Percentiles rank a stretch among this genome's conserved stretches.
phyloP scores from a whole-genome alignment of 2,329 filamentous ascomycete genomes.

The Remersonia thermophila region DNA sequence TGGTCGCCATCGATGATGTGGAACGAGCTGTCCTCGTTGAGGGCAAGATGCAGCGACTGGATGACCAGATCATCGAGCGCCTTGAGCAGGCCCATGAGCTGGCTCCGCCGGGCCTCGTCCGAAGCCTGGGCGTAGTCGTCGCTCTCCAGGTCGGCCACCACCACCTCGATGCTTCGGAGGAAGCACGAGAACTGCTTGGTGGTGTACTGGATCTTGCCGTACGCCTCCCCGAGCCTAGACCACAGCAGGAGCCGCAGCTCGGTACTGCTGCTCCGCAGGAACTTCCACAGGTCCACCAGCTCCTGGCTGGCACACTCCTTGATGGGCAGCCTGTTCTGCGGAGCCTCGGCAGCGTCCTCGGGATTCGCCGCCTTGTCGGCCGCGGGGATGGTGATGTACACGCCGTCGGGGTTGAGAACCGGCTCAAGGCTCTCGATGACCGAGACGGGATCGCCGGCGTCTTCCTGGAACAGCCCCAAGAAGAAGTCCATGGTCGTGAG shows the following conservation, averaged over 20 bases:
- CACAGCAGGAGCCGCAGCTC: conserved; percentile 79
- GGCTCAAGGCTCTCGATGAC: conserved; percentile 90
- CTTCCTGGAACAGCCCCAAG: conserved; percentile 72
- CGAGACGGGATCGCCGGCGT: conserved; percentile 65
- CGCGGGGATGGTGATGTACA: conserved; percentile 25
- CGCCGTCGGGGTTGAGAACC: conserved; percentile 63
- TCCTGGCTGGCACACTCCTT: conserved; percentile 42
- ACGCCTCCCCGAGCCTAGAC: conserved; percentile 83
- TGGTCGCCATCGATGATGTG: conserved; percentile 77
- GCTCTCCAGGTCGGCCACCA: conserved; percentile 49
- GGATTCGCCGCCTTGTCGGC: conserved; percentile 11
- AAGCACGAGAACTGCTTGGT: conserved; percentile 85
- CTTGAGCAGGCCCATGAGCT: conserved; percentile 65
- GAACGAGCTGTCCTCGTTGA: conserved; percentile 58
- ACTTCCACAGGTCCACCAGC: conserved; percentile 70
- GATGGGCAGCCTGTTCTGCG: conserved; percentile 28
- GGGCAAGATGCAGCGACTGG: conserved; percentile 54
- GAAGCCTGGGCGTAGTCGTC: conserved; percentile 52
- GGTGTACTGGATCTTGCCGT: conserved; percentile 68
- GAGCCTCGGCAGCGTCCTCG: conserved; percentile 14
- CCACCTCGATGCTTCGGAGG: conserved; percentile 72
- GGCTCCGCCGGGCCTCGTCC: conserved; percentile 51
- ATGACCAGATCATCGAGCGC: conserved; percentile 66
- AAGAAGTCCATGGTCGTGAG: conserved; percentile 97
- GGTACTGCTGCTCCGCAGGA: conserved; percentile 68